phyloP scores from a whole-genome alignment of 1,139 yeast species.

The Candida gigantensis region DNA sequence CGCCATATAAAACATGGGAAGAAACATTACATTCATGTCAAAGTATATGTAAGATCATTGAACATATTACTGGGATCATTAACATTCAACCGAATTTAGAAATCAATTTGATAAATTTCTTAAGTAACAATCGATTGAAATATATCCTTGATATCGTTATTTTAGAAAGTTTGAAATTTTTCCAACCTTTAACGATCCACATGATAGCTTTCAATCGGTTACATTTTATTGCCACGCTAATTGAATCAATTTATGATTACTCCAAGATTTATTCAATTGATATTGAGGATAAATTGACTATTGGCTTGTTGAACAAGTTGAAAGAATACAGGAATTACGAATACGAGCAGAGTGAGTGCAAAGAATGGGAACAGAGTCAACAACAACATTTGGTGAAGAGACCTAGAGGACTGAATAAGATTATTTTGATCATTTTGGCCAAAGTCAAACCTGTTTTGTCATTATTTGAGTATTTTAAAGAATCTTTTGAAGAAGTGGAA shows the following conservation, averaged over 20 bases:
- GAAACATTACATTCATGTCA: slow-evolving; percentile 5
- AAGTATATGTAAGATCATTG: neutral
- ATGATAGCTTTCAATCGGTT: neutral
- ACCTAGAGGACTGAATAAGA: slow-evolving; percentile 5
- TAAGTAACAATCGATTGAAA: slow-evolving; percentile 4
- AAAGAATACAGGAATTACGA: slow-evolving; percentile 1
- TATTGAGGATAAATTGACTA: slow-evolving; percentile 2
- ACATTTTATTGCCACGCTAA: neutral
- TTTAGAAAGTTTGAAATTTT: slow-evolving; percentile 2
- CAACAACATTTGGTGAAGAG: slow-evolving; percentile 2
- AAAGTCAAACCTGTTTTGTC: neutral
- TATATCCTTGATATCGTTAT: slow-evolving; percentile 4
- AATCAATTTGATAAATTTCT: slow-evolving; percentile 1
- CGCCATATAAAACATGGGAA: slow-evolving; percentile 6
- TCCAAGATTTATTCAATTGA: slow-evolving; percentile 1
- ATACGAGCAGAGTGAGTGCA: neutral
- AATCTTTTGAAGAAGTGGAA: neutral
- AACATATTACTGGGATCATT: neutral
- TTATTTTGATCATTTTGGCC: slow-evolving; percentile 4
- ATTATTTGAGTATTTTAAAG: slow-evolving; percentile 1
- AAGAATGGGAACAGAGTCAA: no score
- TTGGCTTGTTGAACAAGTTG: slow-evolving; percentile 2
- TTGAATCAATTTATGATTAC: slow-evolving; percentile 5
- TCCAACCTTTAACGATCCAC: neutral
- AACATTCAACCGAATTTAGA: neutral